Conservation (phyloP, 192 early-diverging fungal genomes). For the Backusella mclennaniae region DNA sequence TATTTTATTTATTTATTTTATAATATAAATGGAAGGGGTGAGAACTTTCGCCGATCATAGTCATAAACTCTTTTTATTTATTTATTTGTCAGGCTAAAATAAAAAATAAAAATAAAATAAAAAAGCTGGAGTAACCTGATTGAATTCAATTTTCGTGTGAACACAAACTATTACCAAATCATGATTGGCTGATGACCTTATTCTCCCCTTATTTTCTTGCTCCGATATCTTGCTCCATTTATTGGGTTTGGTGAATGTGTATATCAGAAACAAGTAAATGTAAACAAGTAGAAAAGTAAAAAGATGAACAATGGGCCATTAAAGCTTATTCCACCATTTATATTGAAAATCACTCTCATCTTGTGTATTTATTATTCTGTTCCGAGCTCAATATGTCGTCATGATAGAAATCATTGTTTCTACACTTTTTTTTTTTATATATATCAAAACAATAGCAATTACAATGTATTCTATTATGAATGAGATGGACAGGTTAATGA, state of each 20-base stretch:
- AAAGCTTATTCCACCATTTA: too few species aligned
- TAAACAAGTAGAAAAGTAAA: neutral
- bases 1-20: slow-evolving; percentile 5
- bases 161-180: neutral
- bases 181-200: neutral
- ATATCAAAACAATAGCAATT: neutral
- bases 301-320: too few species aligned
- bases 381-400: neutral
- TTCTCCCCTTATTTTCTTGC: neutral
- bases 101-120: neutral
- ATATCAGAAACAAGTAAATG: neutral
- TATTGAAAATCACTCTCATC: too few species aligned
- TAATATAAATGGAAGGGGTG: neutral
- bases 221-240: neutral
- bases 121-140: slow-evolving; percentile 2
- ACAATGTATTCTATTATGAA: too few species aligned
- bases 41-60: neutral
- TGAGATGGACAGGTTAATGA: too few species aligned
- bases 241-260: neutral
- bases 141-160: neutral
- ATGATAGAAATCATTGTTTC: neutral
- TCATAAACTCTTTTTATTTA: neutral
- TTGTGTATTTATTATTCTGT: too few species aligned
- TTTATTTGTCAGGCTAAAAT: slow-evolving; percentile 7
- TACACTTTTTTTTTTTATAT: neutral